A percentile compares a stretch with the other conserved stretches of the same genome.
These are phyloP conservation scores for Sorghum bicolor DNA, from an alignment of 176 grass and related monocot genomes.

Conservation along the genomic window DNA sequence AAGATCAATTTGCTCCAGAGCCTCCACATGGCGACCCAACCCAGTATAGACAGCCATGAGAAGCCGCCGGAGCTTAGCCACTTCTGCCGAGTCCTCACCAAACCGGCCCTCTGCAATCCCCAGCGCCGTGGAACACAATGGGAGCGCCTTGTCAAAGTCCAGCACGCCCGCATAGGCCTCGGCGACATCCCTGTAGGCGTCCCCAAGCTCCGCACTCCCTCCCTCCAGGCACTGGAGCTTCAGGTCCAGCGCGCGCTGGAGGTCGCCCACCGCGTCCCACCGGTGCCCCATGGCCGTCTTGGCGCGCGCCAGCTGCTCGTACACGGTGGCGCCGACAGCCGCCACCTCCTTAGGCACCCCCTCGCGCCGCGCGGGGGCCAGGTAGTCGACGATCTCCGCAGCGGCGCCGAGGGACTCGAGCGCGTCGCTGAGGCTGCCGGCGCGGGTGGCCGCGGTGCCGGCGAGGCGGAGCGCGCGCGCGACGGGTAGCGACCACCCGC, in stretches of 20 bases:
- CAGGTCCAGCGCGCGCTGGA: constrained; percentile 43
- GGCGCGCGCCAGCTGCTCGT: constrained; percentile 56
- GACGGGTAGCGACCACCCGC: constrained; percentile 69
- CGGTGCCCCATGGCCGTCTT: constrained; percentile 52
- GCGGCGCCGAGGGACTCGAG: constrained; percentile 66
- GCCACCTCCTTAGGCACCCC: constrained; percentile 39
- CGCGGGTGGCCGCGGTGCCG: constrained; percentile 47
- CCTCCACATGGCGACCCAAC: constrained; percentile 48
- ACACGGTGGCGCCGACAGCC: constrained; percentile 35
- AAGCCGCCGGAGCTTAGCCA: constrained; percentile 46
- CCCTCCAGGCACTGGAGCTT: constrained; percentile 32
- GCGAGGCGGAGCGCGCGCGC: constrained; percentile 59
- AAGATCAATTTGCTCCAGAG: constrained; percentile 55
- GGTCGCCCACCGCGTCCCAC: constrained; percentile 53
- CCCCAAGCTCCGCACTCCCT: constrained; percentile 38
- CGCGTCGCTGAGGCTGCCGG: constrained; percentile 44
- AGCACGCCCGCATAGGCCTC: constrained; percentile 52
- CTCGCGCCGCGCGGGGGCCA: constrained; percentile 6
- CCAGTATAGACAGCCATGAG: constrained; percentile 53
- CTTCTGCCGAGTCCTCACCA: constrained; percentile 38
- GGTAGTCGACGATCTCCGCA: constrained; percentile 39
- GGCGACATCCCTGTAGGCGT: constrained; percentile 43
- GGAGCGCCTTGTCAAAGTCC: constrained; percentile 57
- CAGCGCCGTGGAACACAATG: constrained; percentile 45
- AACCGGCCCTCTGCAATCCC: constrained; percentile 36